A percentile compares a stretch with the other conserved stretches of the same genome.
phyloP scores from a whole-genome alignment of 2,329 filamentous ascomycete genomes.

The Rasamsonia emersonii region DNA sequence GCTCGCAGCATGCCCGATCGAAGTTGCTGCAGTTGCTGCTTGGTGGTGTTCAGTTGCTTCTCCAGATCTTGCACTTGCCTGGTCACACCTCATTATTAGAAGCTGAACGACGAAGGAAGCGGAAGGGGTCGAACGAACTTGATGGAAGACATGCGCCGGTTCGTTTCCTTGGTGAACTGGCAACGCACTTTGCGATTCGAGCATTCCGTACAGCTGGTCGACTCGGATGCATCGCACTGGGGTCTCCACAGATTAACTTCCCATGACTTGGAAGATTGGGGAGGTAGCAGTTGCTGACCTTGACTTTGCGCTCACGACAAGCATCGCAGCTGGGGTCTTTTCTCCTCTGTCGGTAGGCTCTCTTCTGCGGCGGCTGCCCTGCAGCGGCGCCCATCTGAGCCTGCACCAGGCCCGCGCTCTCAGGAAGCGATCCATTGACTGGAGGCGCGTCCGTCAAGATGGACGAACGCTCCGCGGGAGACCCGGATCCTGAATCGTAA shows the following conservation, averaged over 20 bases:
- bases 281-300: slow-evolving; percentile 32
- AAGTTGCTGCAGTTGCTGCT: slow-evolving; percentile 69
- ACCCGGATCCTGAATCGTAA: slow-evolving; percentile 33
- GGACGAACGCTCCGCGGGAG: slow-evolving; percentile 28
- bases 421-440: slow-evolving; percentile 32
- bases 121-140: slow-evolving; percentile 48
- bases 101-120: slow-evolving; percentile 3
- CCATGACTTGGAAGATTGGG: neutral
- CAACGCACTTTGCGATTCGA: slow-evolving; percentile 94
- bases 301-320: slow-evolving; percentile 73
- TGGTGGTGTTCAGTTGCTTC: slow-evolving; percentile 74
- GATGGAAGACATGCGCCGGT: slow-evolving; percentile 96
- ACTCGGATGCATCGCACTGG: slow-evolving; percentile 90
- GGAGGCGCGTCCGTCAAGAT: slow-evolving; percentile 25
- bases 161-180: slow-evolving; percentile 98
- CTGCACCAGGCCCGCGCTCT: slow-evolving; percentile 21
- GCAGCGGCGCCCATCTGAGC: slow-evolving; percentile 36
- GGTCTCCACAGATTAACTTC: slow-evolving; percentile 5
- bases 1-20: slow-evolving; percentile 53
- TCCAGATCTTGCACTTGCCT: slow-evolving; percentile 90
- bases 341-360: slow-evolving; percentile 85
- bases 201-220: slow-evolving; percentile 92
- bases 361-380: slow-evolving; percentile 65
- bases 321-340: slow-evolving; percentile 98
- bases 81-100: slow-evolving; percentile 2